Evolutionary conservation across 352 stramenopile species (phyloP).

Genomic region (Sclerospora graminicola): DNA sequence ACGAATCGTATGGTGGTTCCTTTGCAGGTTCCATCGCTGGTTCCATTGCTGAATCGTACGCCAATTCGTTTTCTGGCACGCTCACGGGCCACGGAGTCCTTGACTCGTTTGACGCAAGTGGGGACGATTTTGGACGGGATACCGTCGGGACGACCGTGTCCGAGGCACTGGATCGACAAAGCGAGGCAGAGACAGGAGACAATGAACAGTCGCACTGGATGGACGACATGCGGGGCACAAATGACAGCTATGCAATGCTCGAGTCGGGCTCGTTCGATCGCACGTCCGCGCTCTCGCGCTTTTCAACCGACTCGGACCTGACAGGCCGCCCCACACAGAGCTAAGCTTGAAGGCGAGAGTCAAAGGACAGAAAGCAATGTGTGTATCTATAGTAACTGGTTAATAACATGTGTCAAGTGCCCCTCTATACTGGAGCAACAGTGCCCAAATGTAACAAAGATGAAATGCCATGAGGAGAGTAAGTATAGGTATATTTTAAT

Average conservation of each 20-base stretch:
- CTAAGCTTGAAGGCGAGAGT: slow-evolving; percentile 14
- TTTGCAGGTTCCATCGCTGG: slow-evolving; percentile 9
- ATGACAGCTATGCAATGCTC: slow-evolving; percentile 79
- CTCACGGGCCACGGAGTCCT: slow-evolving; percentile 43
- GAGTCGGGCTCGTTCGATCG: slow-evolving; percentile 64
- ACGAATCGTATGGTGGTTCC: slow-evolving; percentile 39
- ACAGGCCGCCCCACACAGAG: slow-evolving; percentile 19
- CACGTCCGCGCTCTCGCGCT: slow-evolving; percentile 56
- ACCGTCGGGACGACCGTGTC: slow-evolving; percentile 24
- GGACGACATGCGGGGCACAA: slow-evolving; percentile 71
- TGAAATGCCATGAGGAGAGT: too few species aligned
- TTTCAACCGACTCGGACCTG: slow-evolving; percentile 66
- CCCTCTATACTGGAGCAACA: too few species aligned
- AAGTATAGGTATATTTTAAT: too few species aligned
- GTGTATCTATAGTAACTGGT: slow-evolving; percentile 44
- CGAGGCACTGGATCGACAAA: slow-evolving; percentile 17
- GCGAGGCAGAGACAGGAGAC: slow-evolving; percentile 13
- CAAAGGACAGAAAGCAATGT: slow-evolving; percentile 1
- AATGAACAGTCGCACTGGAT: slow-evolving; percentile 52
- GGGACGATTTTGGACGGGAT: slow-evolving; percentile 28
- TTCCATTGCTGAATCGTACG: slow-evolving; percentile 29
- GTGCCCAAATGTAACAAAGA: too few species aligned
- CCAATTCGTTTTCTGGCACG: slow-evolving; percentile 30
- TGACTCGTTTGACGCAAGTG: slow-evolving; percentile 40
- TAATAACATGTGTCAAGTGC: too few species aligned